phyloP scores from a whole-genome alignment of 2,329 filamentous ascomycete genomes.

The Orbilia blumenaviensis region DNA sequence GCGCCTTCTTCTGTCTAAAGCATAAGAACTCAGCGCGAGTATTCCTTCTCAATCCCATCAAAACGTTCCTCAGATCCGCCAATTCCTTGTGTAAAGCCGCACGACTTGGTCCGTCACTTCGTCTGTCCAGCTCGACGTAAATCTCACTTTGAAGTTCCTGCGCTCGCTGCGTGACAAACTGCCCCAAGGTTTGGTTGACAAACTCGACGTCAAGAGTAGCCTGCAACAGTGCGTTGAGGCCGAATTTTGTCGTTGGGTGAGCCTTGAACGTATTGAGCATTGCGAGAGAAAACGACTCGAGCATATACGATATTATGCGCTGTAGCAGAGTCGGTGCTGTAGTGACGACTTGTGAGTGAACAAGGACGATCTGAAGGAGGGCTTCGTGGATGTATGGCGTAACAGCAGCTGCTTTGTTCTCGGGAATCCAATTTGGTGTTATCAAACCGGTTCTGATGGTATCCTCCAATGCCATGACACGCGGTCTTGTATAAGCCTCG shows the following conservation, averaged over 20 bases:
- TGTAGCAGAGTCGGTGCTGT: constrained; percentile 78
- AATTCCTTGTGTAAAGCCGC: constrained; percentile 83
- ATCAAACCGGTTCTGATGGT: constrained; percentile 78
- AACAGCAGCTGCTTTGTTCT: constrained; percentile 68
- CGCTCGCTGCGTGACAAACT: constrained; percentile 86
- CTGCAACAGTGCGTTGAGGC: constrained; percentile 87
- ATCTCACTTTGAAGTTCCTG: constrained; percentile 85
- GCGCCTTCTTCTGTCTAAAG: constrained; percentile 56
- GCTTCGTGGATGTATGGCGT: constrained; percentile 89
- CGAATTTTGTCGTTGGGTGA: constrained; percentile 69
- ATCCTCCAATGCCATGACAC: constrained; percentile 72
- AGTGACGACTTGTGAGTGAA: constrained; percentile 88
- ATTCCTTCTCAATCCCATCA: constrained; percentile 83
- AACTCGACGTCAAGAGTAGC: constrained; percentile 98
- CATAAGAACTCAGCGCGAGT: constrained; percentile 78
- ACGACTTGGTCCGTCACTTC: constrained; percentile 87
- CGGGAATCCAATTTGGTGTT: constrained; percentile 75
- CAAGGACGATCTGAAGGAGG: constrained; percentile 83
- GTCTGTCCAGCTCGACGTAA: constrained; percentile 86
- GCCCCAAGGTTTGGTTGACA: constrained; percentile 87
- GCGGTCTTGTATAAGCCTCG: constrained; percentile 86
- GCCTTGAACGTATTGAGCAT: constrained; percentile 82
- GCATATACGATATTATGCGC: constrained; percentile 83
- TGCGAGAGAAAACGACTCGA: constrained; percentile 80
- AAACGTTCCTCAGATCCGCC: constrained; percentile 83